phyloP scores from a whole-genome alignment of 768 basidiomycete species.

The Infundibulicybe gibba region DNA sequence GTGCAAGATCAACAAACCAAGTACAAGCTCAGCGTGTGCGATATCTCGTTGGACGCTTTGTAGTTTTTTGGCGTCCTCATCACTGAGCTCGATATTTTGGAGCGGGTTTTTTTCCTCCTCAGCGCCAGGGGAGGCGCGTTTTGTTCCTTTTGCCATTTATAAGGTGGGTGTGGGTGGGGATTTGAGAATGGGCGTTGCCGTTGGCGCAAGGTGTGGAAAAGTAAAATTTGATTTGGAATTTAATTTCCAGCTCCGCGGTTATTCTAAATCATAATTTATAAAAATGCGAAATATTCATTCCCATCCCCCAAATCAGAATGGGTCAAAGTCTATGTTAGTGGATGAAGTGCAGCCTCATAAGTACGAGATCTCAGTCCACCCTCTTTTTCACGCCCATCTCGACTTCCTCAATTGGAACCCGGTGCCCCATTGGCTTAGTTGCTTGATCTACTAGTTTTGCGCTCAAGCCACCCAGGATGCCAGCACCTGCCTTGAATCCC shows the following conservation, averaged over 20 bases:
- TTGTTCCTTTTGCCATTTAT: slow-evolving; percentile 48
- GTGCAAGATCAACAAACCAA: slow-evolving; percentile 47
- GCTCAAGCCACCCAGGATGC: slow-evolving; percentile 13
- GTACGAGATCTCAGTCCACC: slow-evolving; percentile 45
- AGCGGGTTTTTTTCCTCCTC: slow-evolving; percentile 72
- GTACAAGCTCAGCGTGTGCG: slow-evolving; percentile 63
- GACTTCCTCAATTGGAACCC: slow-evolving; percentile 57
- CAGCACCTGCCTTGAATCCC: slow-evolving; percentile 43
- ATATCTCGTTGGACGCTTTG: slow-evolving; percentile 63
- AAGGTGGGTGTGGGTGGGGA: slow-evolving; percentile 11
- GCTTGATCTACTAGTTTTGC: slow-evolving; percentile 21
- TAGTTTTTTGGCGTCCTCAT: slow-evolving; percentile 71
- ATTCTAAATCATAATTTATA: too few relatives aligned
- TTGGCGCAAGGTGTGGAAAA: slow-evolving; percentile 4
- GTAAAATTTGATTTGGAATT: slow-evolving; percentile 18
- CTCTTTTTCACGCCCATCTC: slow-evolving; percentile 84
- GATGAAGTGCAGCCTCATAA: not conserved
- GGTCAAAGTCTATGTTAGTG: too few relatives aligned
- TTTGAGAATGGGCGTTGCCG: slow-evolving; percentile 9
- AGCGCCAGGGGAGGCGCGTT: slow-evolving; percentile 79
- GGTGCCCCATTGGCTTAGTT: slow-evolving; percentile 32
- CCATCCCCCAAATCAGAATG: not conserved
- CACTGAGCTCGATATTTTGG: slow-evolving; percentile 61
- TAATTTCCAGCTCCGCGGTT: slow-evolving; percentile 22
- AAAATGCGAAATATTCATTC: too few relatives aligned